phyloP scores from a whole-genome alignment of 176 grass and related monocot species.

The Oryza glumipatula region DNA sequence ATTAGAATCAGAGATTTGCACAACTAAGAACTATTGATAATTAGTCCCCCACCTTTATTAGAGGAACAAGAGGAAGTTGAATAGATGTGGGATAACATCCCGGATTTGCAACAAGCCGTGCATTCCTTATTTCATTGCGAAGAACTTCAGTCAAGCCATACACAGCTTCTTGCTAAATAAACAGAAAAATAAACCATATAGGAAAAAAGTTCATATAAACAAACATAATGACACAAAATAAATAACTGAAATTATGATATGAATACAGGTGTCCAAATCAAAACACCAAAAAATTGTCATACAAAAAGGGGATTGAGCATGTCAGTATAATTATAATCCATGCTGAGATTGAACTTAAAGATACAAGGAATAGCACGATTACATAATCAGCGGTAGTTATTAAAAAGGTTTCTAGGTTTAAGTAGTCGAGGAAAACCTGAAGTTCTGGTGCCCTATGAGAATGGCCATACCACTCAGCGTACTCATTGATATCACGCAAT shows the following conservation, averaged over 20 bases:
- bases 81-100: slow-evolving; percentile 97
- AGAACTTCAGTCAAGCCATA: slow-evolving; percentile 94
- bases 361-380: background rate
- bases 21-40: slow-evolving; percentile 10
- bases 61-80: slow-evolving; percentile 94
- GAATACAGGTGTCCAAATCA: background rate
- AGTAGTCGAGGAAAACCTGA: slow-evolving; percentile 54
- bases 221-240: slow-evolving; percentile 6
- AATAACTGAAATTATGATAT: slow-evolving; percentile 11
- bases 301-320: slow-evolving; percentile 9
- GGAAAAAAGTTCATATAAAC: slow-evolving; percentile 37
- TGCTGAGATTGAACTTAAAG: background rate
- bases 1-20: background rate
- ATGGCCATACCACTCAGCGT: slow-evolving; percentile 95
- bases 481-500: slow-evolving; percentile 74
- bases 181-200: slow-evolving; percentile 8
- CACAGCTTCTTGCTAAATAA: slow-evolving; percentile 73
- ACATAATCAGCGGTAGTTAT: slow-evolving; percentile 1
- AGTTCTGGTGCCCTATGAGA: slow-evolving; percentile 90
- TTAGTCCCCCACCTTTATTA: slow-evolving; percentile 71
- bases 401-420: slow-evolving; percentile 14
- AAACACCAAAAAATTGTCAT: background rate
- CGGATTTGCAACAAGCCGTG: slow-evolving; percentile 86
- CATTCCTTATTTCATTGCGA: slow-evolving; percentile 76
- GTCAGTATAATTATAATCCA: slow-evolving; percentile 1